phyloP scores from a whole-genome alignment of 768 basidiomycete species.

The Tylopilus subfusipes region DNA sequence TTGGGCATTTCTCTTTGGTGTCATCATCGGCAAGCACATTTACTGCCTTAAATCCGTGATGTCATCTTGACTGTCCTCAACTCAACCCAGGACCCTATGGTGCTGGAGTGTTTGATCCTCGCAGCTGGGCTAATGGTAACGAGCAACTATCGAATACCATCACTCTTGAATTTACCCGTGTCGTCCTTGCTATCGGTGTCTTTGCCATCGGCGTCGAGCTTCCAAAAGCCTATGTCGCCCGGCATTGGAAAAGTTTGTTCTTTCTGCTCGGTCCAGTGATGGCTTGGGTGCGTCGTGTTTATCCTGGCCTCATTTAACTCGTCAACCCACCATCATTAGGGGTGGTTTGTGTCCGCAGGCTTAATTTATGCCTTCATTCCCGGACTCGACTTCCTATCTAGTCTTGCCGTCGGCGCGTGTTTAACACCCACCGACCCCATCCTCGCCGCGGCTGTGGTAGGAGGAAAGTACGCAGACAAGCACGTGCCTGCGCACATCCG shows the following conservation, averaged over 20 bases:
- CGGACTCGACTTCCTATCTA: constrained; percentile 81
- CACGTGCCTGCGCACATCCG: constrained; percentile 87
- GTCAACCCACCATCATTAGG: constrained; percentile 40
- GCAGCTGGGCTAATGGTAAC: constrained; percentile 59
- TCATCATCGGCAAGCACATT: constrained; percentile 67
- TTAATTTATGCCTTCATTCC: constrained; percentile 93
- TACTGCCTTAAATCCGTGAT: neutral
- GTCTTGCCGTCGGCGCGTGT: constrained; percentile 87
- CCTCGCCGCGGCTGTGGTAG: constrained; percentile 55
- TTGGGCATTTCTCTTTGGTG: constrained; percentile 91
- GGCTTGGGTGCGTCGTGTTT: constrained; percentile 63
- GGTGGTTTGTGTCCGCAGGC: constrained; percentile 91
- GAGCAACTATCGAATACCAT: constrained; percentile 61
- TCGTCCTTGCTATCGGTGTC: constrained; percentile 93
- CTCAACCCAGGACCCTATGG: constrained; percentile 68
- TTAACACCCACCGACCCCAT: constrained; percentile 75
- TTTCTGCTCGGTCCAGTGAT: constrained; percentile 81
- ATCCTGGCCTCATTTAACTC: constrained; percentile 1
- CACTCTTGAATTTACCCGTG: constrained; percentile 84
- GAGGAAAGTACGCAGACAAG: constrained; percentile 97
- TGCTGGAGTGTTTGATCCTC: constrained; percentile 77
- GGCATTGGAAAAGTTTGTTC: constrained; percentile 89
- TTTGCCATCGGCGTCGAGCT: constrained; percentile 98
- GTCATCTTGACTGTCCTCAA: constrained; percentile 1
- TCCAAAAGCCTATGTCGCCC: constrained; percentile 90